Conservation (phyloP, 1,139 yeast genomes). For the Arxiozyma bovina region DNA sequence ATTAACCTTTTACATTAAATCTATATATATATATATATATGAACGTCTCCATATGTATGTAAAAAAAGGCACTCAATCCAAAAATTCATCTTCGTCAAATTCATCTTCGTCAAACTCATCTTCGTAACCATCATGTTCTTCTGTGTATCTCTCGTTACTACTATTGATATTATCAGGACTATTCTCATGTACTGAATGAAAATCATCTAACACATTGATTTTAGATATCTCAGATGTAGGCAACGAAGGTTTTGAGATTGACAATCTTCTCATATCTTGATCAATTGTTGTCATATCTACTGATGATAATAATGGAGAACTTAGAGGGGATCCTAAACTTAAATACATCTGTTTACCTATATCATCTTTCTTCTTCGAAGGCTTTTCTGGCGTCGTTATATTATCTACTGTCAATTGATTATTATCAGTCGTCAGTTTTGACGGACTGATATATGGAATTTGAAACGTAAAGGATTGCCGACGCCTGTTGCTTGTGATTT, state of each 20-base stretch:
- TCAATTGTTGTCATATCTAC: slow-evolving; percentile 7
- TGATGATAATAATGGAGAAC: slow-evolving; percentile 21
- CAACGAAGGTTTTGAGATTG: slow-evolving; percentile 13
- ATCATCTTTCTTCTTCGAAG: neutral
- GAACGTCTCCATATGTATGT: too few relatives aligned
- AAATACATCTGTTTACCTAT: slow-evolving; percentile 28
- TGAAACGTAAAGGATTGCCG: neutral
- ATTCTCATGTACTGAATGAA: slow-evolving; percentile 9
- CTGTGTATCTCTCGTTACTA: neutral
- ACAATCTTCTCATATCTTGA: slow-evolving; percentile 11
- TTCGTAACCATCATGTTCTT: slow-evolving; percentile 1
- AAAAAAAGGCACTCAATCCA: slow-evolving; percentile 10
- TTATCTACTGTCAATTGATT: neutral
- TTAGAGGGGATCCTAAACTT: slow-evolving; percentile 28
- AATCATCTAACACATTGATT: slow-evolving; percentile 20
- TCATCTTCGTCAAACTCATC: slow-evolving; percentile 18
- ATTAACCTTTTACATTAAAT: neutral
- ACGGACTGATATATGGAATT: neutral
- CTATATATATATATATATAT: neutral
- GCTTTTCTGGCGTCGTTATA: slow-evolving; percentile 1
- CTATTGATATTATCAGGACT: neutral
- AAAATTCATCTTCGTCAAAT: slow-evolving; percentile 24
- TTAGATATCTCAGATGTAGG: slow-evolving; percentile 19
- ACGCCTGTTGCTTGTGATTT: neutral
- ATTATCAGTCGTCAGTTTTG: neutral